Conservation (phyloP, 2,329 filamentous ascomycete genomes). For the Trichoderma polysporum region DNA sequence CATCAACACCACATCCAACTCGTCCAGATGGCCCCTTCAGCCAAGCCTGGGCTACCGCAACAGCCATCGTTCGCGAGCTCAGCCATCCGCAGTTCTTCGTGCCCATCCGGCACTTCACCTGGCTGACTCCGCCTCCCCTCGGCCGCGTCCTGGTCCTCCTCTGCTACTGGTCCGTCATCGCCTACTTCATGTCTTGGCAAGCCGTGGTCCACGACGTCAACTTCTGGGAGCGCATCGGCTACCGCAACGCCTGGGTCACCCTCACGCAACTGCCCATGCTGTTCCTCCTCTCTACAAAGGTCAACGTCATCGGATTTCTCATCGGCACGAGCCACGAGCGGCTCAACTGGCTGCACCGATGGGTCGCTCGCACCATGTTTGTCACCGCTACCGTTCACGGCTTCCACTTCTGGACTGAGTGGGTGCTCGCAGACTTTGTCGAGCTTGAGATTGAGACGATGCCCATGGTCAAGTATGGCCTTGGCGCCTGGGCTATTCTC, state of each 20-base stretch:
- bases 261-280: constrained; percentile 64
- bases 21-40: constrained; percentile 47
- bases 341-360: constrained; percentile 72
- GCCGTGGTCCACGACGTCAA: constrained; percentile 52
- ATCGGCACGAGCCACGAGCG: constrained; percentile 66
- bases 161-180: constrained; percentile 58
- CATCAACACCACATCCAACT: constrained; percentile 50
- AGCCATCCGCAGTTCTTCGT: constrained; percentile 57
- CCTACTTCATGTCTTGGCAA: constrained; percentile 55
- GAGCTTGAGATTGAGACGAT: constrained; percentile 59
- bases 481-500: constrained; percentile 65
- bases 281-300: constrained; percentile 61
- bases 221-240: constrained; percentile 65
- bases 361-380: constrained; percentile 68
- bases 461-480: constrained; percentile 64
- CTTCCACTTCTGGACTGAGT: constrained; percentile 66
- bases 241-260: constrained; percentile 66
- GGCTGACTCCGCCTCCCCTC: constrained; percentile 58
- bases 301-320: constrained; percentile 58
- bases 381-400: constrained; percentile 68
- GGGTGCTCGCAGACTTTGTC: constrained; percentile 60
- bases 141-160: constrained; percentile 56
- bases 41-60: constrained; percentile 58
- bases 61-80: constrained; percentile 56
- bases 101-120: constrained; percentile 46